Percentiles rank a stretch among this genome's conserved stretches.
These are phyloP conservation scores for Aureobasidium leucospermi DNA, from an alignment of 2,329 filamentous ascomycete species.

Conservation along the genomic window DNA sequence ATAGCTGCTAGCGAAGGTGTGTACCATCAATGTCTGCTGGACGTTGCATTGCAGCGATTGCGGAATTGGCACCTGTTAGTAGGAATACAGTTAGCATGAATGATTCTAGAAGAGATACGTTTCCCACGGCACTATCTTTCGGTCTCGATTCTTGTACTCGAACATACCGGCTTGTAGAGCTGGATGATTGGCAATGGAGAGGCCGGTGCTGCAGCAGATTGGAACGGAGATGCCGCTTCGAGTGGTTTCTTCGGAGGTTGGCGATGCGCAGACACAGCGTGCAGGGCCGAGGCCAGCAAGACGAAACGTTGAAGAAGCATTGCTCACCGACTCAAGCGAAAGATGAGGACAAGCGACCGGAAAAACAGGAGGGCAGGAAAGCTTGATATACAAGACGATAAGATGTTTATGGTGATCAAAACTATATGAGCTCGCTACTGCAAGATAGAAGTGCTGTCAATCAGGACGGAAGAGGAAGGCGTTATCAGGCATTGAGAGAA, in stretches of 20 bases:
- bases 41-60: conserved; percentile 28
- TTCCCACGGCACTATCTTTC: no score
- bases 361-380: neutral
- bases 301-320: neutral
- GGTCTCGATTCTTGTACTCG: no score
- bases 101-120: no score
- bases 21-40: conserved; percentile 56
- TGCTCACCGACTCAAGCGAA: neutral
- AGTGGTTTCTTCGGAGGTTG: neutral
- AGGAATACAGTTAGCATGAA: no score
- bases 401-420: neutral
- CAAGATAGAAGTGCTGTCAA: neutral
- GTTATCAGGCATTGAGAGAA: neutral
- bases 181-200: conserved; percentile 56
- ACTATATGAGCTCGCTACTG: neutral
- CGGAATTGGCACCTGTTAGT: conserved; percentile 29
- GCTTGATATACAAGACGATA: neutral
- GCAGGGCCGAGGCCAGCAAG: neutral
- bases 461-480: conserved; percentile 5
- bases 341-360: neutral
- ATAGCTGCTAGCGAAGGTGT: conserved; percentile 67
- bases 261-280: neutral
- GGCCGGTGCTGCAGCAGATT: conserved; percentile 18
- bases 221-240: neutral
- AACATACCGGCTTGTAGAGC: conserved; percentile 52